Evolutionary conservation across 1,284 basidiomycete species (phyloP).

Genomic region (Rhizoctonia solani): DNA sequence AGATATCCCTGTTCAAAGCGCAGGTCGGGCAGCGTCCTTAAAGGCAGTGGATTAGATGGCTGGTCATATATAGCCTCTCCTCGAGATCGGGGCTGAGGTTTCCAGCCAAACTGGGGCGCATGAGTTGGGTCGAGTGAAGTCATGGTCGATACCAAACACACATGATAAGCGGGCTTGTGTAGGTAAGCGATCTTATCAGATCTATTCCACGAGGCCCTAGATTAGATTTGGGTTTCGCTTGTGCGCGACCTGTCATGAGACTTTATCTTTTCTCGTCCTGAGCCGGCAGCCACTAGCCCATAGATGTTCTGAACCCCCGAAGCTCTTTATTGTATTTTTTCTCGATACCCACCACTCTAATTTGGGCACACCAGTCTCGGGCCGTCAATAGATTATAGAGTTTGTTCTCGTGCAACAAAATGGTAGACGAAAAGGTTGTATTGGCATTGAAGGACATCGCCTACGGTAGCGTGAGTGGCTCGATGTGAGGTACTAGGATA

Average conservation of each 20-base stretch:
- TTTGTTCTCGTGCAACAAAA: background rate
- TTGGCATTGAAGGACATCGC: constrained; percentile 48
- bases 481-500: constrained; percentile 23
- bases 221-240: constrained; percentile 27
- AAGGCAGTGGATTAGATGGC: background rate
- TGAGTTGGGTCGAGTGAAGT: constrained; percentile 37
- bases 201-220: background rate
- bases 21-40: constrained; percentile 36
- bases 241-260: constrained; percentile 18
- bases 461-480: constrained; percentile 52
- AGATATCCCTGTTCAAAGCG: constrained; percentile 39
- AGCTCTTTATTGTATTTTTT: background rate
- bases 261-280: background rate
- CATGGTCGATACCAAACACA: constrained; percentile 23
- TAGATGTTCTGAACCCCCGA: background rate
- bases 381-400: constrained; percentile 27
- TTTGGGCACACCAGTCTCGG: background rate
- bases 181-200: background rate
- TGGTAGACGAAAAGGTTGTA: constrained; percentile 3
- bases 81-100: constrained; percentile 21
- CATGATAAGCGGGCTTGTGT: background rate
- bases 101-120: constrained; percentile 32
- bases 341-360: constrained; percentile 9
- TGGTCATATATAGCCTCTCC: constrained; percentile 33
- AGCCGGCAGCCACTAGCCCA: background rate